Conservation (phyloP, 331 rosid genomes). For the Malus hybrid region DNA sequence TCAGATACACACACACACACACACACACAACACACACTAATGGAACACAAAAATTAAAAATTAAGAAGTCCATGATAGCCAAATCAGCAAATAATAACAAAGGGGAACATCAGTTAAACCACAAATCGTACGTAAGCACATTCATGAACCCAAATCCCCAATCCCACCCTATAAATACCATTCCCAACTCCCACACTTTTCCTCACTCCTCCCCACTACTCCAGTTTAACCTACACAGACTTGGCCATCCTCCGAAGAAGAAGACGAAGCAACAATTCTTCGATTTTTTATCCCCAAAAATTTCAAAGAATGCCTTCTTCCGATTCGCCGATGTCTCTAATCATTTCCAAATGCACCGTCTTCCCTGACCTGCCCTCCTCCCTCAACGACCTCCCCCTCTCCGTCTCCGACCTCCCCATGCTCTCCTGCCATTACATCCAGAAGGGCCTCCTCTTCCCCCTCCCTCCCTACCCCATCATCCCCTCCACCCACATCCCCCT, state of each 20-base stretch:
- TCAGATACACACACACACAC: neutral
- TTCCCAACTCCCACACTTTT: constrained; percentile 8
- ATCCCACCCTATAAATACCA: constrained; percentile 25
- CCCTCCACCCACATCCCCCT: constrained; percentile 21
- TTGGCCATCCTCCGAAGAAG: neutral
- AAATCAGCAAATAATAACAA: constrained; percentile 7
- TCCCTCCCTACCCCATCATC: constrained; percentile 30
- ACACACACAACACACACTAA: neutral
- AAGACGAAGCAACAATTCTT: neutral
- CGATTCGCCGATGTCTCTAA: constrained; percentile 26
- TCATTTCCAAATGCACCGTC: constrained; percentile 48
- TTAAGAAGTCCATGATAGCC: constrained; percentile 1
- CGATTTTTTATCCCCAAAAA: neutral
- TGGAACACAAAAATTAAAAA: neutral
- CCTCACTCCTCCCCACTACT: constrained; percentile 8
- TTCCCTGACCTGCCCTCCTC: constrained; percentile 54
- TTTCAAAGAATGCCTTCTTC: constrained; percentile 29
- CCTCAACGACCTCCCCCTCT: constrained; percentile 53
- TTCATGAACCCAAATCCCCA: constrained; percentile 41
- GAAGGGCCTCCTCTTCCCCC: constrained; percentile 77
- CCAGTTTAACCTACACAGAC: neutral
- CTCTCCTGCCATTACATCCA: constrained; percentile 92
- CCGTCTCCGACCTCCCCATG: constrained; percentile 95
- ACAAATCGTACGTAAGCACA: neutral
- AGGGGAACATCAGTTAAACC: neutral